Percentiles rank a stretch among this genome's conserved stretches.
phyloP scores from a whole-genome alignment of 75 land plant genomes.

The Chamaecyparis obtusa region DNA sequence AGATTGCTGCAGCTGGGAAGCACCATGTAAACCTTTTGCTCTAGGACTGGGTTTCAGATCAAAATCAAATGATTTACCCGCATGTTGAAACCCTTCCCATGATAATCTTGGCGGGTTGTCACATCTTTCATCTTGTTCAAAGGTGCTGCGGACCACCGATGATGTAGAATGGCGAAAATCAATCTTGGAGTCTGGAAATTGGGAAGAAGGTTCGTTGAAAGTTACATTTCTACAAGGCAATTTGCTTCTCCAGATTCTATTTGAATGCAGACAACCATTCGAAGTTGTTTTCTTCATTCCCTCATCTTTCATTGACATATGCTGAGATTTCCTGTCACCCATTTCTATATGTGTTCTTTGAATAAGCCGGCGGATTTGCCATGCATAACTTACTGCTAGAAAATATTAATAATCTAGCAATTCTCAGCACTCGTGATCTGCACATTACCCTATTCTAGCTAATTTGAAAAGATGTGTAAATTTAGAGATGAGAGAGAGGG shows the following conservation, averaged over 20 bases:
- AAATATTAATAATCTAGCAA: not conserved
- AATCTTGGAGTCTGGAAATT: not conserved
- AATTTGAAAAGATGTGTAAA: not conserved
- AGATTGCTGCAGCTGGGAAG: not conserved
- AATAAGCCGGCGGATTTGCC: not conserved
- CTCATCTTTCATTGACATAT: not conserved
- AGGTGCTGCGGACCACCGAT: not conserved
- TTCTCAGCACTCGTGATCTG: not conserved
- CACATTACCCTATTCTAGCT: not conserved
- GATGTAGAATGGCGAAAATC: conserved; percentile 2
- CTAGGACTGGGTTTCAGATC: not conserved
- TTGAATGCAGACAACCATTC: not conserved
- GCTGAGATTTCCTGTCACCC: not conserved
- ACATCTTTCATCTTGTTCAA: not conserved
- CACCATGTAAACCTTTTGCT: not conserved
- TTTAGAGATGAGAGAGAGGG: not conserved
- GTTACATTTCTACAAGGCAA: not conserved
- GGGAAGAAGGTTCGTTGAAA: not conserved
- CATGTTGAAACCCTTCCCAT: not conserved
- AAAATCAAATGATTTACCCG: not conserved
- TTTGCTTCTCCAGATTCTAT: not conserved
- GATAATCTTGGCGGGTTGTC: not conserved
- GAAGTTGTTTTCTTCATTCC: not conserved
- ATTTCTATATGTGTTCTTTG: not conserved
- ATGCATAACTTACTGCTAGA: not conserved